These are phyloP conservation scores for Graphilbum sp. DNA, from an alignment of 2,329 filamentous ascomycete genomes.

Conservation along the genomic window DNA sequence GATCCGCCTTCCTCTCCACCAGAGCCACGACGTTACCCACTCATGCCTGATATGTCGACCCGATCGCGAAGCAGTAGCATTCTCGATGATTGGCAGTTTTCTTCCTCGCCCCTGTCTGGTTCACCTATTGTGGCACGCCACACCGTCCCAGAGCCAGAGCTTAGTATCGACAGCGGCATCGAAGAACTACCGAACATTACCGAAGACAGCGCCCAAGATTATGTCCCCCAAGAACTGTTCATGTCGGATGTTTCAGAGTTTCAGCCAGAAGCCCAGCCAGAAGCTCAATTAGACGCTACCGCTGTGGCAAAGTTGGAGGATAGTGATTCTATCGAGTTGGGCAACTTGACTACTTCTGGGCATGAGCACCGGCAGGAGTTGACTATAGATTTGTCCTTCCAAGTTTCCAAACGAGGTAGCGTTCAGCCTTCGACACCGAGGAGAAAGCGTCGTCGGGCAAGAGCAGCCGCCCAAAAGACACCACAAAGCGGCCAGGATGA, in stretches of 20 bases:
- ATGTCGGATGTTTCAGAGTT: too few relatives aligned
- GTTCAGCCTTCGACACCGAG: background rate
- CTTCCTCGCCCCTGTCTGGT: constrained; percentile 37
- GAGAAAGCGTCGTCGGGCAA: background rate
- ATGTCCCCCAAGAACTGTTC: constrained; percentile 1
- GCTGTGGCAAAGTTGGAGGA: too few relatives aligned
- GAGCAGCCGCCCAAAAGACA: background rate
- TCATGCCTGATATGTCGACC: constrained; percentile 34
- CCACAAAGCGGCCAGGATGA: background rate
- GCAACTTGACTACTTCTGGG: too few relatives aligned
- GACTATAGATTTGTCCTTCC: too few relatives aligned
- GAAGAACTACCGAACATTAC: constrained; percentile 1
- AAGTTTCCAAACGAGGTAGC: too few relatives aligned
- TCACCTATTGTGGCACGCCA: constrained; percentile 27
- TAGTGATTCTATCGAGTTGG: too few relatives aligned
- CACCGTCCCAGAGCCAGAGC: constrained; percentile 8
- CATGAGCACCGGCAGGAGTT: too few relatives aligned
- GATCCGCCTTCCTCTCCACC: constrained; percentile 44
- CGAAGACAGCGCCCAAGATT: constrained; percentile 5
- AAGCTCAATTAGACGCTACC: too few relatives aligned
- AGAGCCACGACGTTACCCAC: constrained; percentile 33
- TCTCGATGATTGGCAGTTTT: constrained; percentile 33
- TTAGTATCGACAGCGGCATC: constrained; percentile 8
- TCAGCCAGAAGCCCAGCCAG: too few relatives aligned
- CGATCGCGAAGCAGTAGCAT: constrained; percentile 23